Percentiles rank a stretch among this genome's conserved stretches.
Conservation (phyloP, 805 yeast species). For the Kurtzmaniella cleridarum region DNA sequence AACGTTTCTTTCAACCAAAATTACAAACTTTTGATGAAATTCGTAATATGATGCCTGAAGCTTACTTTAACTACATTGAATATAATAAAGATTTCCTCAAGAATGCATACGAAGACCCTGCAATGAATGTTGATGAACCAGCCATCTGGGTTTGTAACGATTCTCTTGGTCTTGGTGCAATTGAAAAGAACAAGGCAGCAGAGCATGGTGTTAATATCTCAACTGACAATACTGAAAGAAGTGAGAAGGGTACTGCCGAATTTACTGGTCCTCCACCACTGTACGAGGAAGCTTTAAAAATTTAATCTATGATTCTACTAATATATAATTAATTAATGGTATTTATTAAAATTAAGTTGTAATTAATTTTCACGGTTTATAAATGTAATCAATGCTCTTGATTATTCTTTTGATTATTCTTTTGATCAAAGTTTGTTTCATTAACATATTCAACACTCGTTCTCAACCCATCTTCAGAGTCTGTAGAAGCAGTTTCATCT, state of each 20-base stretch:
- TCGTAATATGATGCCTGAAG: slow-evolving; percentile 40
- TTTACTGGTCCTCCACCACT: slow-evolving; percentile 69
- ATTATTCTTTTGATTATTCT: too few relatives aligned
- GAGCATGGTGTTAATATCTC: slow-evolving; percentile 49
- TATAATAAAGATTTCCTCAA: slow-evolving; percentile 36
- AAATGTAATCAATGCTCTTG: too few relatives aligned
- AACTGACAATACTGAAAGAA: slow-evolving; percentile 52
- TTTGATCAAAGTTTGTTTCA: too few relatives aligned
- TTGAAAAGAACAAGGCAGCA: slow-evolving; percentile 52
- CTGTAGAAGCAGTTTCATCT: neutral
- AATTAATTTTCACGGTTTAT: too few relatives aligned
- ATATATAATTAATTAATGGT: too few relatives aligned
- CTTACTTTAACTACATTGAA: slow-evolving; percentile 35
- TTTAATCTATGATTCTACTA: slow-evolving; percentile 11
- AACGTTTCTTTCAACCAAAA: slow-evolving; percentile 43
- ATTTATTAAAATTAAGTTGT: too few relatives aligned
- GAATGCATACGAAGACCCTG: slow-evolving; percentile 51
- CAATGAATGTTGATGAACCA: slow-evolving; percentile 51
- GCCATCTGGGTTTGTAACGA: slow-evolving; percentile 70
- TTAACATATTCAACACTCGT: too few relatives aligned
- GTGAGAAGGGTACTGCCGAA: slow-evolving; percentile 50
- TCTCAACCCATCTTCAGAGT: too few relatives aligned
- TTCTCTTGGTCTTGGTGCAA: slow-evolving; percentile 57
- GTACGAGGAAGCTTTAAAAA: slow-evolving; percentile 46
- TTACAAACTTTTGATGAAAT: slow-evolving; percentile 41